Conservation (phyloP, 768 basidiomycete species). For the Boletus vinaceobasis region DNA sequence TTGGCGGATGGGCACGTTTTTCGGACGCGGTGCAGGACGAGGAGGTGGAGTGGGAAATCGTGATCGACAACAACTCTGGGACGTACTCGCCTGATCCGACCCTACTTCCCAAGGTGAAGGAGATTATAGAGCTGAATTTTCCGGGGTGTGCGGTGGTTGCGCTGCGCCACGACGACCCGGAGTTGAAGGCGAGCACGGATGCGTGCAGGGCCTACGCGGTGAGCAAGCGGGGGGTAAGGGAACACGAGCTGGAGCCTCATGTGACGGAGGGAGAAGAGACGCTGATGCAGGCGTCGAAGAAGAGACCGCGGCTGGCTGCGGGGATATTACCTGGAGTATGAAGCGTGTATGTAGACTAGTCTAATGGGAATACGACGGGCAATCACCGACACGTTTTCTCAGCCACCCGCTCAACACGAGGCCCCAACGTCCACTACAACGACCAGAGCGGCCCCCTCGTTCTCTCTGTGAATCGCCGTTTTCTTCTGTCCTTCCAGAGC, state of each 20-base stretch:
- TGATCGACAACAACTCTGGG: slow-evolving; percentile 84
- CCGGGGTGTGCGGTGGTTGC: slow-evolving; percentile 56
- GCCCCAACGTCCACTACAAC: slow-evolving; percentile 17
- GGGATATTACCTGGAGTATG: not conserved
- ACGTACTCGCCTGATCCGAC: slow-evolving; percentile 74
- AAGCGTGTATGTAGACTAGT: not conserved
- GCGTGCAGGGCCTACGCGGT: slow-evolving; percentile 67
- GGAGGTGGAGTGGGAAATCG: slow-evolving; percentile 70
- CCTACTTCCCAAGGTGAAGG: slow-evolving; percentile 58
- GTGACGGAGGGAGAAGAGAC: slow-evolving; percentile 52
- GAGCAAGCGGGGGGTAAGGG: slow-evolving; percentile 52
- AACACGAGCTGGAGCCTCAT: slow-evolving; percentile 65
- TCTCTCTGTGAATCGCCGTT: slow-evolving; percentile 1
- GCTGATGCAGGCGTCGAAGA: slow-evolving; percentile 32
- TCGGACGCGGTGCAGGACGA: slow-evolving; percentile 51
- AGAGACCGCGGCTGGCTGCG: not conserved
- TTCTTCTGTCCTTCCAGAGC: slow-evolving; percentile 11
- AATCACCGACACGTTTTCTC: slow-evolving; percentile 36
- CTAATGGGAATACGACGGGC: slow-evolving; percentile 24
- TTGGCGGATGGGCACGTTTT: slow-evolving; percentile 65
- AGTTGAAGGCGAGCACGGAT: slow-evolving; percentile 54
- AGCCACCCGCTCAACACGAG: slow-evolving; percentile 35
- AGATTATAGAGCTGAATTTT: slow-evolving; percentile 72
- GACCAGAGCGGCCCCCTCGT: slow-evolving; percentile 9
- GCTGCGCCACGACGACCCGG: slow-evolving; percentile 53